Conservation (phyloP, 352 stramenopile species). For the Globisporangium camurandrum region DNA sequence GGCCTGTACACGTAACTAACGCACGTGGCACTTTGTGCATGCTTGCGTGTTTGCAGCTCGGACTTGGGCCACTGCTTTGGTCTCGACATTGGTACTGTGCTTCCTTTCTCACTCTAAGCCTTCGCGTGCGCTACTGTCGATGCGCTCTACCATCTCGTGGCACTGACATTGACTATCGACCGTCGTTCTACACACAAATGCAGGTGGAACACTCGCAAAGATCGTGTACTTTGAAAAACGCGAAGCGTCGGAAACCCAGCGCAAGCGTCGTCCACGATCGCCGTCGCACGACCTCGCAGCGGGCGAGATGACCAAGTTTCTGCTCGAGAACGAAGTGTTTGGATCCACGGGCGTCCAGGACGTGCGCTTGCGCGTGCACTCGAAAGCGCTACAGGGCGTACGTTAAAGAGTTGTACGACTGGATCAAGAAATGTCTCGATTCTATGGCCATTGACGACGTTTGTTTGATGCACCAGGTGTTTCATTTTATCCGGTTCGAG, state of each 20-base stretch:
- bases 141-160: too few species aligned
- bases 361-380: constrained; percentile 76
- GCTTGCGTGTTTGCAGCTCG: constrained; percentile 32
- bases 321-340: constrained; percentile 76
- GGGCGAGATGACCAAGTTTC: constrained; percentile 81
- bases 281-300: constrained; percentile 71
- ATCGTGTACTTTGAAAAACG: constrained; percentile 93
- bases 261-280: constrained; percentile 63
- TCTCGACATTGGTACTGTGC: constrained; percentile 75
- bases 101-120: too few species aligned
- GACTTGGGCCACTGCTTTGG: constrained; percentile 81
- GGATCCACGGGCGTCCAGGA: constrained; percentile 84
- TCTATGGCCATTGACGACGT: background rate
- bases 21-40: background rate
- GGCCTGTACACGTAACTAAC: too few species aligned
- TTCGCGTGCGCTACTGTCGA: too few species aligned
- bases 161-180: too few species aligned
- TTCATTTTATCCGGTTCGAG: constrained; percentile 95
- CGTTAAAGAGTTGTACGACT: background rate
- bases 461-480: constrained; percentile 71
- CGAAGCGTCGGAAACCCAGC: constrained; percentile 24
- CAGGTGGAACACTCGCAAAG: constrained; percentile 91
- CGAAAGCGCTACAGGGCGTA: constrained; percentile 86
- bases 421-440: background rate
- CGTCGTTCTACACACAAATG: background rate